A percentile compares a stretch with the other conserved stretches of the same genome.
Evolutionary conservation across 208 protist genomes (phyloP).

Genomic region (Trypanosoma mega): DNA sequence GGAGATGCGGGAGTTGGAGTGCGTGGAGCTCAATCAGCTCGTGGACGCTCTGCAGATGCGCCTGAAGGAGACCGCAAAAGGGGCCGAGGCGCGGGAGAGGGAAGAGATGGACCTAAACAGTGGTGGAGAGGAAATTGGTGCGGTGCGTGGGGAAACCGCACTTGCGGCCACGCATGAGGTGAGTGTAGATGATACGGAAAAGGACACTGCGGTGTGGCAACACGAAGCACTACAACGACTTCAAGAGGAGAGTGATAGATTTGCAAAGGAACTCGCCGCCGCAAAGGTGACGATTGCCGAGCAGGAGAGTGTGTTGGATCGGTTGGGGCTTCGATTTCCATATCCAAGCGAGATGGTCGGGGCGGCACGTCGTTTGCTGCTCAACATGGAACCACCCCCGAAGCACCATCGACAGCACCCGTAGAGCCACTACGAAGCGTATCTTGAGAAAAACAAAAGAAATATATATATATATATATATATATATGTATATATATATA

Average conservation of each 20-base stretch:
- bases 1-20: constrained; percentile 38
- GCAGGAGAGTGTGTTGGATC: constrained; percentile 62
- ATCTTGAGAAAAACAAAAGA: too few species aligned
- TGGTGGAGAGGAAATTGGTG: too few species aligned
- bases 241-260: constrained; percentile 21
- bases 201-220: neutral
- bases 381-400: constrained; percentile 6
- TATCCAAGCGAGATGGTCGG: constrained; percentile 33
- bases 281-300: constrained; percentile 54
- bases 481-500: too few species aligned
- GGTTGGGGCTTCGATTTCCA: constrained; percentile 51
- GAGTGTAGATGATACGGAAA: neutral
- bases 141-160: too few species aligned
- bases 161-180: neutral
- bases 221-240: neutral
- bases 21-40: constrained; percentile 40
- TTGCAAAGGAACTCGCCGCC: constrained; percentile 41
- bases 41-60: constrained; percentile 34
- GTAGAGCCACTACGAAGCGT: neutral
- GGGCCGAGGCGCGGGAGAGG: too few species aligned
- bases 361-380: constrained; percentile 18
- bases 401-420: neutral
- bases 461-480: too few species aligned
- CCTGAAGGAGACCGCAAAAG: constrained; percentile 11
- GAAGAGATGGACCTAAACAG: too few species aligned